Percentiles rank a stretch among this genome's conserved stretches.
These are phyloP conservation scores for Sphagnum contortum DNA, from an alignment of 225 moss, liverwort and hornwort species.

Conservation along the genomic window DNA sequence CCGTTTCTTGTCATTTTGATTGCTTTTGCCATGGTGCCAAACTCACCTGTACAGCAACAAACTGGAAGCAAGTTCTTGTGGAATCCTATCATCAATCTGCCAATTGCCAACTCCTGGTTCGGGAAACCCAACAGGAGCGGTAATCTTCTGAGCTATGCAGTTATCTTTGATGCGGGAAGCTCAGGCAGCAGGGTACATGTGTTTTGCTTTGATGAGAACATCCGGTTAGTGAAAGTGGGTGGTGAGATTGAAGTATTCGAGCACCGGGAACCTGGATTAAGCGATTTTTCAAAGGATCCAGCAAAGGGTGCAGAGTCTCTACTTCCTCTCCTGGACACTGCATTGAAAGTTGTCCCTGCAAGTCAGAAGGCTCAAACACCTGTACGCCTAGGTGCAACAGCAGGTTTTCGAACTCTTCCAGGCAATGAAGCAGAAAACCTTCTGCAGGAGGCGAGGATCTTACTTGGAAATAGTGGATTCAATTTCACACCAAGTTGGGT, in stretches of 20 bases:
- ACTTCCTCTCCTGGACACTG: constrained; percentile 21
- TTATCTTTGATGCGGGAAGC: constrained; percentile 41
- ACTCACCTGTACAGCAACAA: too few relatives aligned
- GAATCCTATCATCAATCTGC: too few relatives aligned
- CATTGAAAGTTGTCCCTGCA: constrained; percentile 23
- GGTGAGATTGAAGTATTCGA: constrained; percentile 26
- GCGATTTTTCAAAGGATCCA: constrained; percentile 26
- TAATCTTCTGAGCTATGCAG: constrained; percentile 9
- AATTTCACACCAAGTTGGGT: constrained; percentile 27
- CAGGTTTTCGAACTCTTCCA: constrained; percentile 24
- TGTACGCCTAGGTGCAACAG: constrained; percentile 29
- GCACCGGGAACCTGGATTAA: constrained; percentile 31
- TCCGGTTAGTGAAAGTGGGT: constrained; percentile 22
- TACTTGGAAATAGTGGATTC: constrained; percentile 14
- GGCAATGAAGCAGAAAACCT: constrained; percentile 29
- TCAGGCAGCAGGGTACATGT: constrained; percentile 35
- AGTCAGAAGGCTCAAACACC: constrained; percentile 24
- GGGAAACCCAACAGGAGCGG: too few relatives aligned
- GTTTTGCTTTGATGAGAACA: constrained; percentile 24
- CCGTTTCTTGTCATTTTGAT: too few relatives aligned
- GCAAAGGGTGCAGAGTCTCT: constrained; percentile 21
- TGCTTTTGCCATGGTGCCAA: too few relatives aligned
- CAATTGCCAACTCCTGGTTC: too few relatives aligned
- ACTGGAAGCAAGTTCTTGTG: too few relatives aligned
- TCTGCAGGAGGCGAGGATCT: constrained; percentile 18